Conservation (phyloP, 2,329 filamentous ascomycete species). For the Escovopsis sp. region DNA sequence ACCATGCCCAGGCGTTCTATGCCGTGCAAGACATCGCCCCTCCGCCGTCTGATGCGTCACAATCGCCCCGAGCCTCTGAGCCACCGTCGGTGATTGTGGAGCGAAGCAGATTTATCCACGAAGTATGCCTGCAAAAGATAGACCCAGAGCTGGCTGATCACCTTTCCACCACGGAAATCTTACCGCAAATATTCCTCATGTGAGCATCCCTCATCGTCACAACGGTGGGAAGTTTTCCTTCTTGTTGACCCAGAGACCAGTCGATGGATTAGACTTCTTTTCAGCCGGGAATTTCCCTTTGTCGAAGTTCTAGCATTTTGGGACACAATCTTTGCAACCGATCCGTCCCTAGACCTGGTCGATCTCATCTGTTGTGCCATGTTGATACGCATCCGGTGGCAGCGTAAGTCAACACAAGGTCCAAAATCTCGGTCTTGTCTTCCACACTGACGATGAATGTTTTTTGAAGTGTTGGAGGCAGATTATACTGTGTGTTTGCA, state of each 20-base stretch:
- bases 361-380: slow-evolving; percentile 90
- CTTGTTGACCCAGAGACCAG: slow-evolving; percentile 24
- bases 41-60: slow-evolving; percentile 7
- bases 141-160: slow-evolving; percentile 77
- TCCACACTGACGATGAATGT: not conserved
- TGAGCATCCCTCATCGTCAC: slow-evolving; percentile 24
- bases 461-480: slow-evolving; percentile 57
- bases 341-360: slow-evolving; percentile 64
- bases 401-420: slow-evolving; percentile 39
- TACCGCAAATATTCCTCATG: slow-evolving; percentile 97
- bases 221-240: not conserved
- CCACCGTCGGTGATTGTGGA: slow-evolving; percentile 54
- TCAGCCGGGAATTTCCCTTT: slow-evolving; percentile 86
- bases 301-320: slow-evolving; percentile 71
- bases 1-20: slow-evolving; percentile 73
- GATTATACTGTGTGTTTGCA: slow-evolving; percentile 81
- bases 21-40: slow-evolving; percentile 35
- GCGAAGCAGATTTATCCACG: slow-evolving; percentile 75
- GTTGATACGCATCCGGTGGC: slow-evolving; percentile 83
- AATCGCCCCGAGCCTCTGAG: slow-evolving; percentile 12
- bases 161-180: slow-evolving; percentile 66
- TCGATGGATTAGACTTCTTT: slow-evolving; percentile 86
- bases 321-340: slow-evolving; percentile 83
- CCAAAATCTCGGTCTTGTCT: not conserved
- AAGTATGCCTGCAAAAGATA: slow-evolving; percentile 59